phyloP scores from a whole-genome alignment of 2,329 filamentous ascomycete species.

The Lomentospora prolificans region DNA sequence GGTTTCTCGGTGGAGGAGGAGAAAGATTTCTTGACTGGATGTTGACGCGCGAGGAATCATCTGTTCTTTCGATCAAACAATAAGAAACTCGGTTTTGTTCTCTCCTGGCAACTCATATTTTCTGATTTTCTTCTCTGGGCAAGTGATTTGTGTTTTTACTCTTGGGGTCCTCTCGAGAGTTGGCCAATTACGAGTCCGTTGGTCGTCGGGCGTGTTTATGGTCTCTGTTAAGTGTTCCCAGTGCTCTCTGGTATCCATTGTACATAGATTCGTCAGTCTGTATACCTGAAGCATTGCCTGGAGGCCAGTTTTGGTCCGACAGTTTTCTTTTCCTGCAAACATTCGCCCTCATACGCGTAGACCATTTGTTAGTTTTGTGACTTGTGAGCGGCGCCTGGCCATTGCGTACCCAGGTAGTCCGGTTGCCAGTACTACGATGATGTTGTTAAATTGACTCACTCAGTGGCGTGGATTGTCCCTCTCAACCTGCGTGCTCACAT shows the following conservation, averaged over 20 bases:
- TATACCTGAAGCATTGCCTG: slow-evolving; percentile 22
- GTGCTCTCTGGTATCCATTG: slow-evolving; percentile 7
- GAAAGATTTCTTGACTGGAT: neutral
- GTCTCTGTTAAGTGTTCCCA: slow-evolving; percentile 19
- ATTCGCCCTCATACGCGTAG: neutral
- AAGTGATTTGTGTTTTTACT: slow-evolving; percentile 11
- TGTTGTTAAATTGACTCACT: neutral
- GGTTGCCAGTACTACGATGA: neutral
- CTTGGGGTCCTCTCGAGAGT: neutral
- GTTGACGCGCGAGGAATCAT: neutral
- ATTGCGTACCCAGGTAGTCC: neutral
- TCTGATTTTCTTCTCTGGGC: slow-evolving; percentile 10
- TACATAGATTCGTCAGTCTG: slow-evolving; percentile 17
- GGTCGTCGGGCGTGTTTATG: slow-evolving; percentile 27
- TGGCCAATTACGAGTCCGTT: neutral
- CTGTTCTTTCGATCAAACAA: neutral
- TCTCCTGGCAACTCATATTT: slow-evolving; percentile 9
- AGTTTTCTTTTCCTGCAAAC: slow-evolving; percentile 11
- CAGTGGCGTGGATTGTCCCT: neutral
- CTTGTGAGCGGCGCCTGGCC: too few relatives aligned
- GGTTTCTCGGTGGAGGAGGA: neutral
- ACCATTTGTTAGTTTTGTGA: neutral
- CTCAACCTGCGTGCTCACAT: neutral
- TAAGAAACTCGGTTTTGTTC: slow-evolving; percentile 2
- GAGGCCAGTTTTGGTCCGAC: slow-evolving; percentile 31